phyloP scores from a whole-genome alignment of 139 green algal genomes.

The Deuterostichococcus epilithicus region DNA sequence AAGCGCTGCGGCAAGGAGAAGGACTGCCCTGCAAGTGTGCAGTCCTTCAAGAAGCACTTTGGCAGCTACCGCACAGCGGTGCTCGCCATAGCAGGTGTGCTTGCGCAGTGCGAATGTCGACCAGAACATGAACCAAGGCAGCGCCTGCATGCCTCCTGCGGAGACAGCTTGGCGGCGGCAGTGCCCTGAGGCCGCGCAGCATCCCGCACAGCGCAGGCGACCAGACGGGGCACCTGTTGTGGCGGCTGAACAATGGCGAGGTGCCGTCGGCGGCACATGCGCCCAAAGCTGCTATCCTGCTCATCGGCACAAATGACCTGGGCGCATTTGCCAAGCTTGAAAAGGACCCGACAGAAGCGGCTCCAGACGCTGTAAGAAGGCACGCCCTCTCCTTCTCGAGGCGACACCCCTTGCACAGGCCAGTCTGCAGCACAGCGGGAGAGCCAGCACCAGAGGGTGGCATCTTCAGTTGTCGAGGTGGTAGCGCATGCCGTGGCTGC shows the following conservation, averaged over 20 bases:
- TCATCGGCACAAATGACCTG: slow-evolving; percentile 53
- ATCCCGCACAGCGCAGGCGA: slow-evolving; percentile 22
- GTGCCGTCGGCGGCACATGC: background rate
- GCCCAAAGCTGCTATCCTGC: slow-evolving; percentile 24
- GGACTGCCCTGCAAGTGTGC: slow-evolving; percentile 8
- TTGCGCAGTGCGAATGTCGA: background rate
- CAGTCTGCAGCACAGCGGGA: too few relatives aligned
- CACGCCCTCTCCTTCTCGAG: too few relatives aligned
- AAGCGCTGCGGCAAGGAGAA: background rate
- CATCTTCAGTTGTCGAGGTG: too few relatives aligned
- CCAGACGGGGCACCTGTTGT: slow-evolving; percentile 41
- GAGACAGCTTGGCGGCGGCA: background rate
- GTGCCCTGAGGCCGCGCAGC: background rate
- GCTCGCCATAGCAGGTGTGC: slow-evolving; percentile 14
- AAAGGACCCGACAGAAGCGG: background rate
- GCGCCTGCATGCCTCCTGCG: background rate
- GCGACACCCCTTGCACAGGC: too few relatives aligned
- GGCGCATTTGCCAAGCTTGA: background rate
- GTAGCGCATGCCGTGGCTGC: too few relatives aligned
- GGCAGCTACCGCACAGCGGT: slow-evolving; percentile 2
- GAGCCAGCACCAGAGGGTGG: too few relatives aligned
- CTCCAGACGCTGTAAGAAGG: background rate
- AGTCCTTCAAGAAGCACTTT: slow-evolving; percentile 18
- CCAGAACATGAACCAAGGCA: background rate
- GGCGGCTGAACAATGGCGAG: slow-evolving; percentile 36